Evolutionary conservation across 176 grass and related monocot genomes (phyloP).

Genomic region (Thinopyrum elongatum): DNA sequence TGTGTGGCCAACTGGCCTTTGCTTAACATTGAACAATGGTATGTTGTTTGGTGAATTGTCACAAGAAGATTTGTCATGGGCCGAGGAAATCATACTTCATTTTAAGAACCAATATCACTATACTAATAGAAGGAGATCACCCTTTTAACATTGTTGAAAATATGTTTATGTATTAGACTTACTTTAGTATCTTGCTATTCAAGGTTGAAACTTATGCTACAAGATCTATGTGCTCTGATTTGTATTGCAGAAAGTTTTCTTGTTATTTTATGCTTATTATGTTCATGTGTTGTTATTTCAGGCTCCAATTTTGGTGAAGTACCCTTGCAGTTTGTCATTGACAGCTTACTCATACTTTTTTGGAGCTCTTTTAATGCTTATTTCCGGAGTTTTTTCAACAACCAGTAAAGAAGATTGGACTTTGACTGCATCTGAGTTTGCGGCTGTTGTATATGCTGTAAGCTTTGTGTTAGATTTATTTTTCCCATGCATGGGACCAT

Average conservation of each 20-base stretch:
- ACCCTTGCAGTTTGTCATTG: slow-evolving; percentile 73
- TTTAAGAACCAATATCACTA: background rate
- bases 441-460: slow-evolving; percentile 89
- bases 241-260: slow-evolving; percentile 1
- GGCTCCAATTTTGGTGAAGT: slow-evolving; percentile 81
- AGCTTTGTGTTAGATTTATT: slow-evolving; percentile 31
- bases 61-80: slow-evolving; percentile 17
- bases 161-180: slow-evolving; percentile 7
- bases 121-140: background rate
- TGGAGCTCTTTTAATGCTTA: slow-evolving; percentile 74
- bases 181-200: slow-evolving; percentile 21
- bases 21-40: slow-evolving; percentile 9
- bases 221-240: background rate
- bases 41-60: background rate
- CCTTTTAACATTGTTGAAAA: background rate
- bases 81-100: background rate
- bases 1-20: background rate
- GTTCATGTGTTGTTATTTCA: slow-evolving; percentile 37
- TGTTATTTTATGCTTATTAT: slow-evolving; percentile 17
- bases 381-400: slow-evolving; percentile 67
- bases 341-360: slow-evolving; percentile 90
- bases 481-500: background rate
- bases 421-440: slow-evolving; percentile 69
- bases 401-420: slow-evolving; percentile 55
- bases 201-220: background rate